Percentiles rank a stretch among this genome's conserved stretches.
Evolutionary conservation across 2,329 filamentous ascomycete genomes (phyloP).

Genomic region (Talaromyces sp.): DNA sequence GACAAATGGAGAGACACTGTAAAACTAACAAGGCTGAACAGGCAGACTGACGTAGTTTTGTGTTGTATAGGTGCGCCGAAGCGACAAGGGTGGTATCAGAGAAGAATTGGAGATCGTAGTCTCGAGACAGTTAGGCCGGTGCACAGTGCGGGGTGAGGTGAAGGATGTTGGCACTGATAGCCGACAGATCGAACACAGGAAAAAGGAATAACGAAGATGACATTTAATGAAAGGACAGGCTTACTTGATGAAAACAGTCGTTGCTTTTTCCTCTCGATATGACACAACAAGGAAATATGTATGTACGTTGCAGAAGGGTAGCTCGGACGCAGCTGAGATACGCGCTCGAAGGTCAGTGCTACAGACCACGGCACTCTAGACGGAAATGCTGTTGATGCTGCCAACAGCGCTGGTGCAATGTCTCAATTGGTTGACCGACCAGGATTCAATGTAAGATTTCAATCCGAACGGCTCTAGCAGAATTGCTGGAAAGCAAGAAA

Average conservation of each 20-base stretch:
- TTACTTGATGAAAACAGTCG: background rate
- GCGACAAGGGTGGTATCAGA: background rate
- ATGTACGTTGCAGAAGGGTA: background rate
- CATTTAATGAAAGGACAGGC: background rate
- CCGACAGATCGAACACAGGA: background rate
- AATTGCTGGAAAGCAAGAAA: background rate
- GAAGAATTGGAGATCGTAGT: background rate
- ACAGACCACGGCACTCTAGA: background rate
- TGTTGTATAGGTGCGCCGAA: background rate
- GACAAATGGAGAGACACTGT: background rate
- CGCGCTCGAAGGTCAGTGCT: slow-evolving; percentile 4
- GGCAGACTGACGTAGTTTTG: background rate
- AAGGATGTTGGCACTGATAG: background rate
- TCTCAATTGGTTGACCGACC: background rate
- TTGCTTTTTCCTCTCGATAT: background rate
- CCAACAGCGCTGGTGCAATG: background rate
- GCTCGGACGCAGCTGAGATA: slow-evolving; percentile 6
- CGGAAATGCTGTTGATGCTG: slow-evolving; percentile 1
- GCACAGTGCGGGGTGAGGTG: background rate
- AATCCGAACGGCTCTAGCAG: background rate
- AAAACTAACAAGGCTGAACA: background rate
- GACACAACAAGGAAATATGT: background rate
- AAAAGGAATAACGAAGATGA: background rate
- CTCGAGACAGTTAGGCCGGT: background rate
- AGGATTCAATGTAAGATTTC: background rate